Evolutionary conservation across 2,329 filamentous ascomycete species (phyloP), one percentile per base, ranked within the genome.

Genomic region (Talaromyces islandicus): DNA sequence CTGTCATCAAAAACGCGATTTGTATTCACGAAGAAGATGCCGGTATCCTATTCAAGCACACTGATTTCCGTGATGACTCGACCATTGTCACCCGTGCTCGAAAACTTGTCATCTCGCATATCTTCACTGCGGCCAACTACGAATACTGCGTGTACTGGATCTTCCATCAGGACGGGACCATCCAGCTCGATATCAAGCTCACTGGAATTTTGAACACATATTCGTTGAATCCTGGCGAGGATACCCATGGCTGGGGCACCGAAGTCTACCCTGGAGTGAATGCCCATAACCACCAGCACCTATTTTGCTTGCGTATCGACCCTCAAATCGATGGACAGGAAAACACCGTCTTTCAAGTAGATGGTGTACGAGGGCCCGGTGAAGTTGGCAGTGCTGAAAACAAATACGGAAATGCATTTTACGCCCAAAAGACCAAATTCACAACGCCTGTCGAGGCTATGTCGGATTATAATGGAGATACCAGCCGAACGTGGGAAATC

Each of bases 51-150:
- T 96, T 95, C 84, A 97, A 97, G 78, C 91, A 95, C 77, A 92
- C 87, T 17, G 92, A 97, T 75, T 97, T 96, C 83, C 85, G 92
- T 41, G 92, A 97, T 70, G 89, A 94, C 50, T 93, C 90, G 0
- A 85, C 87, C 58, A 91, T 94, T 10, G 90, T 96, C 4, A 96
- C 92, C 0, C 87, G 92, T 27, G 91, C 88, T 1, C 86, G 91
- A 58, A 95, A 94, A 72, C 84, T 97, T 60, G 83, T 96, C 70
- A 83, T 97, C 65, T 92, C 91, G 65, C 92, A 96, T 67, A 89
- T 96, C 70, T 96, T 97, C 77, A 97, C 92, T 0, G 92, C 92
- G 0, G 92, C 92, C 27, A 97, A 97, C 79, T 97, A 97, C 77
- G 92, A 97, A 74, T 97, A 97, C 76, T 88, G 87, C 69, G 82